Evolutionary conservation across 768 basidiomycete genomes (phyloP).

Genomic region (Russula olivacea): DNA sequence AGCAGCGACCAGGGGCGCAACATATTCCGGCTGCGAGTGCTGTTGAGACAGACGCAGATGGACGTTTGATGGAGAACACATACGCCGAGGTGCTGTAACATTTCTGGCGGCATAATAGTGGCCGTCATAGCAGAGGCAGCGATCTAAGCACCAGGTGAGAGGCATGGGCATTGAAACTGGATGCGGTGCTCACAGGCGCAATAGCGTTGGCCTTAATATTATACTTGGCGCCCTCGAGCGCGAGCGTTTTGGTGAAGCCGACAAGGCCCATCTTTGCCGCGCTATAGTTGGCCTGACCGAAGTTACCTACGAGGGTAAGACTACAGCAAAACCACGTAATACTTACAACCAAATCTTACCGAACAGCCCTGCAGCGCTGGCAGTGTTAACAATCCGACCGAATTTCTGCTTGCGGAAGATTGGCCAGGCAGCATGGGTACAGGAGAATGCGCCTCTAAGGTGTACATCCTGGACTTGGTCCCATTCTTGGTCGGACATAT

Average conservation of each 20-base stretch:
- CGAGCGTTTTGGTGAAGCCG: slow-evolving; percentile 88
- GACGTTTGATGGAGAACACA: background rate
- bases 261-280: slow-evolving; percentile 97
- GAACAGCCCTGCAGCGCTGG: slow-evolving; percentile 90
- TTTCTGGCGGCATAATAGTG: slow-evolving; percentile 90
- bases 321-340: background rate
- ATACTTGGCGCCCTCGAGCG: slow-evolving; percentile 88
- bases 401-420: slow-evolving; percentile 92
- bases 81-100: slow-evolving; percentile 83
- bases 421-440: slow-evolving; percentile 95
- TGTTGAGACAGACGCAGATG: background rate
- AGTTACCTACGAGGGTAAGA: slow-evolving; percentile 55
- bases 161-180: background rate
- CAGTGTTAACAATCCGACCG: slow-evolving; percentile 90
- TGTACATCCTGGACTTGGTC: slow-evolving; percentile 87
- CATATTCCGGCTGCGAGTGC: slow-evolving; percentile 67
- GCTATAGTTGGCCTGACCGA: slow-evolving; percentile 96
- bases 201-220: slow-evolving; percentile 82
- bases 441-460: slow-evolving; percentile 87
- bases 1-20: slow-evolving; percentile 88
- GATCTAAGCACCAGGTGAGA: slow-evolving; percentile 42
- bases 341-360: slow-evolving; percentile 38
- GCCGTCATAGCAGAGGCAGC: slow-evolving; percentile 98
- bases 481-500: slow-evolving; percentile 94
- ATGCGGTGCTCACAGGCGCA: slow-evolving; percentile 61